Conservation (phyloP, 805 yeast species). For the Yarrowia sp. region DNA sequence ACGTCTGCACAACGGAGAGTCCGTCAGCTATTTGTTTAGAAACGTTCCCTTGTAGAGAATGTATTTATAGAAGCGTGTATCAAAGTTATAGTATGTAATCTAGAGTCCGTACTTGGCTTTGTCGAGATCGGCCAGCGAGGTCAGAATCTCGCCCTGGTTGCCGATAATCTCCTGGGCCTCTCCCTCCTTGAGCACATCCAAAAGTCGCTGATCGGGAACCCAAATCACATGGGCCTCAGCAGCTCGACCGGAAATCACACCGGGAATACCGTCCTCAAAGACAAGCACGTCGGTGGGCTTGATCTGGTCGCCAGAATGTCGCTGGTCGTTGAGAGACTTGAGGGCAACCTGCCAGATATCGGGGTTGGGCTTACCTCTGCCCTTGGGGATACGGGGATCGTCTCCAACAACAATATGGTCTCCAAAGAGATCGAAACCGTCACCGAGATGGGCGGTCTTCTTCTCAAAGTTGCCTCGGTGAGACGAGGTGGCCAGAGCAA, state of each 20-base stretch:
- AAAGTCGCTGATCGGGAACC: constrained; percentile 85
- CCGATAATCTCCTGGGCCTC: constrained; percentile 49
- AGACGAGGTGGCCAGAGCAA: constrained; percentile 91
- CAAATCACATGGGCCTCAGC: constrained; percentile 88
- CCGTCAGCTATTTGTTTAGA: constrained; percentile 82
- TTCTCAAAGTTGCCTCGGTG: constrained; percentile 55
- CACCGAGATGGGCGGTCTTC: constrained; percentile 68
- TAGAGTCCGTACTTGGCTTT: constrained; percentile 42
- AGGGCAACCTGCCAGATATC: constrained; percentile 89
- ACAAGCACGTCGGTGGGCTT: constrained; percentile 76
- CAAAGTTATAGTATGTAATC: neutral
- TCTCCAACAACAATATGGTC: constrained; percentile 82
- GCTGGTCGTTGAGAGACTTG: constrained; percentile 59
- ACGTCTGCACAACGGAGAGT: constrained; percentile 94
- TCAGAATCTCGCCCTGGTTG: constrained; percentile 56
- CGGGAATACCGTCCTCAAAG: constrained; percentile 95
- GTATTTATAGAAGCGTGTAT: constrained; percentile 13
- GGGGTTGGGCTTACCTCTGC: constrained; percentile 91
- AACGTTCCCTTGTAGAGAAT: constrained; percentile 49
- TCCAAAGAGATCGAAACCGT: constrained; percentile 63
- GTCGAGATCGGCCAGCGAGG: constrained; percentile 54
- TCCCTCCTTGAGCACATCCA: constrained; percentile 51
- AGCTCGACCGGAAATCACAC: constrained; percentile 77
- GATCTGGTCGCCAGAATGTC: constrained; percentile 49
- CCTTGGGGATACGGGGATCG: constrained; percentile 74